phyloP scores from a whole-genome alignment of 73 alveolate species.

The Blepharisma japonicum region DNA sequence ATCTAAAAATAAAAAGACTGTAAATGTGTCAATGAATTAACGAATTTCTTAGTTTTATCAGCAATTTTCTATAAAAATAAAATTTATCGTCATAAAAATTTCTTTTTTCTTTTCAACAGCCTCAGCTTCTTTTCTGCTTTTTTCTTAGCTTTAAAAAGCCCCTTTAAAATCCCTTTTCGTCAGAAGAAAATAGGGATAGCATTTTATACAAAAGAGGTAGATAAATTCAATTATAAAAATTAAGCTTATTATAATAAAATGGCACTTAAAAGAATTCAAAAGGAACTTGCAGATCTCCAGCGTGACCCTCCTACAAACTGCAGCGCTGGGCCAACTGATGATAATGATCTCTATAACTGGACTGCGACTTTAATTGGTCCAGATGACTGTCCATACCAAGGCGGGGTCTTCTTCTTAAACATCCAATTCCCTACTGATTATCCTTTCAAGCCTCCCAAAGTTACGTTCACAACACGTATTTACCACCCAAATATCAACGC shows the following conservation, averaged over 20 bases:
- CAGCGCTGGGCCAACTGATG: conserved; percentile 93
- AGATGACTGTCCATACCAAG: conserved; percentile 67
- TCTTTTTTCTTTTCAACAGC: too few relatives aligned
- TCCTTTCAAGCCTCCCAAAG: conserved; percentile 95
- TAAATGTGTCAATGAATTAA: too few relatives aligned
- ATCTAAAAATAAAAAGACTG: too few relatives aligned
- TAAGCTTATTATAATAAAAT: conserved; percentile 27
- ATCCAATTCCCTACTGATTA: conserved; percentile 86
- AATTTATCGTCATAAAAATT: too few relatives aligned
- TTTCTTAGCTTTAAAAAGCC: too few relatives aligned
- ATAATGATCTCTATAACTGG: conserved; percentile 71
- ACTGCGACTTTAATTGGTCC: conserved; percentile 63
- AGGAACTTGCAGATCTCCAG: conserved; percentile 70
- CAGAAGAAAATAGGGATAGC: too few relatives aligned
- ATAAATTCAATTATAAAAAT: too few relatives aligned
- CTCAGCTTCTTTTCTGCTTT: too few relatives aligned
- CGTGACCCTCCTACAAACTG: conserved; percentile 90
- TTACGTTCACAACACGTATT: conserved; percentile 73
- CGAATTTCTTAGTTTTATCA: too few relatives aligned
- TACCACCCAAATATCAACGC: conserved; percentile 93
- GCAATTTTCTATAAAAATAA: too few relatives aligned
- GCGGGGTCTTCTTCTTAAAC: conserved; percentile 90
- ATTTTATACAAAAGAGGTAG: too few relatives aligned
- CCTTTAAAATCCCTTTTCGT: too few relatives aligned
- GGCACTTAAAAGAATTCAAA: conserved; percentile 78